Conservation (phyloP, 139 green algal genomes). For the Prasinococcaceae sp. region DNA sequence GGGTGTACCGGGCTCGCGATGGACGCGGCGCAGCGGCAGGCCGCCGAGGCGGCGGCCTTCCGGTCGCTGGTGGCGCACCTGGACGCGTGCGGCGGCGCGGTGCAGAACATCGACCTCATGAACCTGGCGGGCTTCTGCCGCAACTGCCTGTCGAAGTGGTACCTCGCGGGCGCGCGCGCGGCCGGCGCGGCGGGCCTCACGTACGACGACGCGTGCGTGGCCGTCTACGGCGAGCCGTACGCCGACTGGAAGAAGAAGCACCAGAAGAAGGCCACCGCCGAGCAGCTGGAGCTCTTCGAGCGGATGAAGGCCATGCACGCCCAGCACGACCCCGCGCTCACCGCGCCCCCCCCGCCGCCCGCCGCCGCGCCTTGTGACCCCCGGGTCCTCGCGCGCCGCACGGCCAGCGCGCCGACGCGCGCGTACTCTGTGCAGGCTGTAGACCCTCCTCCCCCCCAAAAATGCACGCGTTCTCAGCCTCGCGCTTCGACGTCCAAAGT, state of each 20-base stretch:
- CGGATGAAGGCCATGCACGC: neutral
- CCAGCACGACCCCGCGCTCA: too few relatives aligned
- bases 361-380: too few relatives aligned
- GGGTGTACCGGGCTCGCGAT: too few relatives aligned
- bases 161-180: neutral
- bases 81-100: neutral
- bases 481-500: too few relatives aligned
- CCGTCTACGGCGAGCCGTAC: constrained; percentile 12
- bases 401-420: too few relatives aligned
- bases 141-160: constrained; percentile 18
- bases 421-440: too few relatives aligned
- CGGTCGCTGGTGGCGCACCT: constrained; percentile 8
- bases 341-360: too few relatives aligned
- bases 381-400: too few relatives aligned
- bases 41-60: constrained; percentile 13
- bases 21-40: too few relatives aligned
- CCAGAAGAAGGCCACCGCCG: constrained; percentile 9
- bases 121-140: constrained; percentile 14
- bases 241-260: constrained; percentile 9
- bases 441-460: too few relatives aligned
- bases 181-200: neutral
- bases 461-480: too few relatives aligned
- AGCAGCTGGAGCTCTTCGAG: constrained; percentile 3
- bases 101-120: constrained; percentile 14
- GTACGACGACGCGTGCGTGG: constrained; percentile 5